A percentile compares a stretch with the other conserved stretches of the same genome.
Conservation (phyloP, 2,329 filamentous ascomycete species). For the Ambrosiella beaveri region DNA sequence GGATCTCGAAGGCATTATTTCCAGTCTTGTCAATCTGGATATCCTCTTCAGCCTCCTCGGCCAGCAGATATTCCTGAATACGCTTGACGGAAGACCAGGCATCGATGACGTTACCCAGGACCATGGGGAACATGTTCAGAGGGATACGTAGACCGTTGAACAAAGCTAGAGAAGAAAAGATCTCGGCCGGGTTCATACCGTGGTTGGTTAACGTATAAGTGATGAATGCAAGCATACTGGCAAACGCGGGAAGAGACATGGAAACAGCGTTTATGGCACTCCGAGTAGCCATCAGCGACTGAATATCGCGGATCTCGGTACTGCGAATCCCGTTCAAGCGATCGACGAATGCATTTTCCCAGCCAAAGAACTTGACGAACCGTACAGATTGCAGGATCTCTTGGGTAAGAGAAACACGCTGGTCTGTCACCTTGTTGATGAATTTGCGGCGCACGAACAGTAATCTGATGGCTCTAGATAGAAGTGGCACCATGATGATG, state of each 20-base stretch:
- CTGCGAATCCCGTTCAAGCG: slow-evolving; percentile 57
- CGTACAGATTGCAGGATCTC: slow-evolving; percentile 82
- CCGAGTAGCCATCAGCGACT: slow-evolving; percentile 63
- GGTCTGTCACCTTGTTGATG: slow-evolving; percentile 91
- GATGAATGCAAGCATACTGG: slow-evolving; percentile 89
- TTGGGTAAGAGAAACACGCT: slow-evolving; percentile 77
- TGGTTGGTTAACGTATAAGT: slow-evolving; percentile 55
- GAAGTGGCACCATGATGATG: slow-evolving; percentile 56
- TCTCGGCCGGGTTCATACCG: slow-evolving; percentile 50
- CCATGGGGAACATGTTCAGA: slow-evolving; percentile 71
- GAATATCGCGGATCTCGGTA: slow-evolving; percentile 68
- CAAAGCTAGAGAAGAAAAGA: slow-evolving; percentile 85
- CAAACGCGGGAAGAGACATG: slow-evolving; percentile 79
- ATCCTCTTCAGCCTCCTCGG: slow-evolving; percentile 69
- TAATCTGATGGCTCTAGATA: slow-evolving; percentile 60
- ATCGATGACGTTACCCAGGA: slow-evolving; percentile 79
- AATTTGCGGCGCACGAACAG: slow-evolving; percentile 56
- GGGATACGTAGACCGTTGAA: slow-evolving; percentile 88
- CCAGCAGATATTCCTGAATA: slow-evolving; percentile 73
- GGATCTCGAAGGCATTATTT: slow-evolving; percentile 54
- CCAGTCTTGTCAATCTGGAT: slow-evolving; percentile 37
- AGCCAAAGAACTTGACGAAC: slow-evolving; percentile 94
- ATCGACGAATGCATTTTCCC: slow-evolving; percentile 74
- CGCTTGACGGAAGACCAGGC: slow-evolving; percentile 71
- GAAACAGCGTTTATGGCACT: slow-evolving; percentile 74